A percentile compares a stretch with the other conserved stretches of the same genome.
Conservation (phyloP, 495 filamentous ascomycete genomes). For the Jackrogersella minutella region DNA sequence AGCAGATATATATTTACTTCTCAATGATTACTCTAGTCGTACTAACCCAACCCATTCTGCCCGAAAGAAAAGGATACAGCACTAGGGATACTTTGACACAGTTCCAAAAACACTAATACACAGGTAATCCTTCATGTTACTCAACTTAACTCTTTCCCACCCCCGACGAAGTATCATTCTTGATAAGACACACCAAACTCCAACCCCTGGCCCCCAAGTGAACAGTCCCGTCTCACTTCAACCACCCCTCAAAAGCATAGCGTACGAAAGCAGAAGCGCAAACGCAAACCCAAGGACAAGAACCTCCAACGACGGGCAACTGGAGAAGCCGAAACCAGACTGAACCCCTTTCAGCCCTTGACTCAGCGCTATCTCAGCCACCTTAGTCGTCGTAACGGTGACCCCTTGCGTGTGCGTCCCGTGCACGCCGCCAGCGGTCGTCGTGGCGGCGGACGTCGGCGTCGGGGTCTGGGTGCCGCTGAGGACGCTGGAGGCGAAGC, state of each 20-base stretch:
- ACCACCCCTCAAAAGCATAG: constrained; percentile 20
- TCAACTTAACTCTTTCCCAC: not conserved
- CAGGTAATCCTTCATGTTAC: not conserved
- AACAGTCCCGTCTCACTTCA: constrained; percentile 8
- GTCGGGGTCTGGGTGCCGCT: not conserved
- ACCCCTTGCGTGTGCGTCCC: constrained; percentile 7
- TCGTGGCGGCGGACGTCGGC: not conserved
- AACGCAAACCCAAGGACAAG: not conserved
- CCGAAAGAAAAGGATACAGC: not conserved
- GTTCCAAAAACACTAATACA: not conserved
- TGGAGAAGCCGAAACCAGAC: constrained; percentile 18
- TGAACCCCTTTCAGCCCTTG: not conserved
- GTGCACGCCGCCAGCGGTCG: not conserved
- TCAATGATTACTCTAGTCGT: not conserved
- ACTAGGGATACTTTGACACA: not conserved
- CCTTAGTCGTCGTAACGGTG: constrained; percentile 26
- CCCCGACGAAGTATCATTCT: not conserved
- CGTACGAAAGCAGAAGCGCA: constrained; percentile 8
- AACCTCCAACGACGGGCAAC: constrained; percentile 15
- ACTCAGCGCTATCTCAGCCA: constrained; percentile 28
- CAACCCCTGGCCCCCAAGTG: not conserved
- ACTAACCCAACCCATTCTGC: not conserved
- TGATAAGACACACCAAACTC: not conserved
- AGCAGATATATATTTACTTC: not conserved
- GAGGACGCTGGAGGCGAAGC: constrained; percentile 9